Base-by-base conservation (phyloP, 2,329 filamentous ascomycete genomes). In the Mycosphaerella sp. region DNA sequence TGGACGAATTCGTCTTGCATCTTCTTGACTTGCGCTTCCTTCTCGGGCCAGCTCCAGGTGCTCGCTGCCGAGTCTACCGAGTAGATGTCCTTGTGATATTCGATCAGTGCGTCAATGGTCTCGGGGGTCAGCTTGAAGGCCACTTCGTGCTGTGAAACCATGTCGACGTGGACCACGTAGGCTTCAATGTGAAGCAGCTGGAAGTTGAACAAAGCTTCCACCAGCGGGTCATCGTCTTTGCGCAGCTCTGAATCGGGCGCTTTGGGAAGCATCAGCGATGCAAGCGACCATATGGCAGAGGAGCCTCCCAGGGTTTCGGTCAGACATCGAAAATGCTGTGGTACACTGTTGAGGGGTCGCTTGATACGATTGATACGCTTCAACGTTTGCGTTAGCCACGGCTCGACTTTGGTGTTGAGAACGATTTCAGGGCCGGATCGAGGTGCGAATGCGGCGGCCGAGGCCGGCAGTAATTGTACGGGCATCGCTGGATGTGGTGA, bases 121-220 rank as follows among this genome's bases (percentile, higher is more conserved):
- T 97, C 93, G 55, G 85, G 82, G 23, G 91, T 97, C 67, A 98
- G 81, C 81, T 98, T 98, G 81, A 91, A 97, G 63, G 91, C 93
- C 67, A 98, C 90, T 77, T 97, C 93, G 71, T 95, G 93, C 73
- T 91, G 87, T 67, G 95, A 83, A 56, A 98, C 92, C 90, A 97
- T 95, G 77, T 98, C 93, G 73, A 98, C 90, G 73, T 97, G 92
- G 58, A 98, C 93, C 65, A 97, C 92, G 72, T 98, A 98, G 49
- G 93, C 93, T 75, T 97, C 91, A 65, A 97, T 78, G 71, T 96
- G 89, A 68, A 96, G 78, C 69, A 96, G 82, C 76, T 95, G 87
- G 74, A 92, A 93, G 80, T 95, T 95, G 80, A 87, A 89, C 59
- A 96, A 76, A 60, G 87, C 88, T 74, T 96, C 90, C 62, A 92